Evolutionary conservation across 169 alveolate genomes (phyloP), one percentile per base, ranked within the genome.

Genomic region (Plasmodium ovale): DNA sequence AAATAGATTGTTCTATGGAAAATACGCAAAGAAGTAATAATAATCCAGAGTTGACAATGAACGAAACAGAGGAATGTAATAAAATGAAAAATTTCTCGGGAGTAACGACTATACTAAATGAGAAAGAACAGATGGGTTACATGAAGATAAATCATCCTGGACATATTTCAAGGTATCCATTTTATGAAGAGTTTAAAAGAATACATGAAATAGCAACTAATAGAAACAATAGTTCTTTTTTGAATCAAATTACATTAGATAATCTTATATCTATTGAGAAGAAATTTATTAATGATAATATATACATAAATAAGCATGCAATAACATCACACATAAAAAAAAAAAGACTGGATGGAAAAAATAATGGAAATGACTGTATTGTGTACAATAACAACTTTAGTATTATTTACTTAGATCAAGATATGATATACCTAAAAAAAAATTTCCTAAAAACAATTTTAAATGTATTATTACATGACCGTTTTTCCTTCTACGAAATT

Each of bases 321-420:
- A 79, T 65, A 19, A 67, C 82, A 25, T 39, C 44, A 19, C 35
- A 58, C 27, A 54, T 42, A 9, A 67, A 79, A 39, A 70, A 31
- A 19, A 37, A 37, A 21, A 65, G 16, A 44, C 25, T 21, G 49
- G 51, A 51, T 4, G 60, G 47, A 4, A 47, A 65, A n/a, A 59
- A 44, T 10, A 35, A 33, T 19, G 42, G 31, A 35, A 37, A 60
- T 16, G 35, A 39, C 35, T 25, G 68, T 31, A 79, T 79, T 31
- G 25, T 65, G n/a, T 79, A 79, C 65, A 71, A 79, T 27, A 56
- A 37, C 82, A 79, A 54, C 51, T 79, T 79, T 59, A 79, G 89
- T 69, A 79, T 79, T 10, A 47, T 64, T 21, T 39, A 79, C 37
- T 79, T 79, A 79, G 70, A 79, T 19, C 54, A 79, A 10, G 89